Evolutionary conservation across 768 basidiomycete species (phyloP).

Genomic region (Crassisporium funariophilum): DNA sequence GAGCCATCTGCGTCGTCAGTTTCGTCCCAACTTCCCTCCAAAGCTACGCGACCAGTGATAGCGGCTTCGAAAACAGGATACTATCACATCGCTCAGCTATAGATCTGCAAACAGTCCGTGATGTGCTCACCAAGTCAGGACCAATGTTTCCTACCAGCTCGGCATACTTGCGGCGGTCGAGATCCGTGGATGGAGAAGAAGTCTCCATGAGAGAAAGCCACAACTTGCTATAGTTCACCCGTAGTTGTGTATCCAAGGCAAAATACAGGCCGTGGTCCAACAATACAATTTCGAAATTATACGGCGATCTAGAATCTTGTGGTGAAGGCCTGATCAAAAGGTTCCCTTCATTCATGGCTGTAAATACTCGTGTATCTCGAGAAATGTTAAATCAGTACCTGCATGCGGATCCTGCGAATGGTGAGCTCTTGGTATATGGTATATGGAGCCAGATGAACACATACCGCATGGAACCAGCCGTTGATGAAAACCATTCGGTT

Average conservation of each 20-base stretch:
- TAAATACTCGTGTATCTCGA: conserved; percentile 1
- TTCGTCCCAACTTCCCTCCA: conserved; percentile 62
- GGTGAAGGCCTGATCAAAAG: conserved; percentile 83
- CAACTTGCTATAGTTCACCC: conserved; percentile 83
- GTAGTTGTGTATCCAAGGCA: conserved; percentile 77
- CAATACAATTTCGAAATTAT: conserved; percentile 95
- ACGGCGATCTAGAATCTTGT: conserved; percentile 66
- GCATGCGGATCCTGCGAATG: conserved; percentile 78
- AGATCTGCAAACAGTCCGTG: conserved; percentile 2
- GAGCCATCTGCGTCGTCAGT: conserved; percentile 33
- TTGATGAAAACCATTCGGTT: conserved; percentile 95
- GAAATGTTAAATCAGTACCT: conserved; percentile 41
- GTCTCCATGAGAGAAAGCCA: conserved; percentile 88
- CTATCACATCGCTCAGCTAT: conserved; percentile 35
- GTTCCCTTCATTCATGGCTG: conserved; percentile 57
- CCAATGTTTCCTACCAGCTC: conserved; percentile 89
- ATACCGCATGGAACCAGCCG: conserved; percentile 85
- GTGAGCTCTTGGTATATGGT: conserved; percentile 7
- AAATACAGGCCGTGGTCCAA: conserved; percentile 96
- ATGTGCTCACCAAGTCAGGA: conserved; percentile 68
- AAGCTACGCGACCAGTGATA: conserved; percentile 81
- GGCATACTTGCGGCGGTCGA: conserved; percentile 84
- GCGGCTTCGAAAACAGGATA: conserved; percentile 96
- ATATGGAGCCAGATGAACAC: conserved; percentile 23
- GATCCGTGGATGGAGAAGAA: conserved; percentile 62